These are phyloP conservation scores for Neurospora terricola DNA, from an alignment of 495 filamentous ascomycete genomes.

Conservation along the genomic window DNA sequence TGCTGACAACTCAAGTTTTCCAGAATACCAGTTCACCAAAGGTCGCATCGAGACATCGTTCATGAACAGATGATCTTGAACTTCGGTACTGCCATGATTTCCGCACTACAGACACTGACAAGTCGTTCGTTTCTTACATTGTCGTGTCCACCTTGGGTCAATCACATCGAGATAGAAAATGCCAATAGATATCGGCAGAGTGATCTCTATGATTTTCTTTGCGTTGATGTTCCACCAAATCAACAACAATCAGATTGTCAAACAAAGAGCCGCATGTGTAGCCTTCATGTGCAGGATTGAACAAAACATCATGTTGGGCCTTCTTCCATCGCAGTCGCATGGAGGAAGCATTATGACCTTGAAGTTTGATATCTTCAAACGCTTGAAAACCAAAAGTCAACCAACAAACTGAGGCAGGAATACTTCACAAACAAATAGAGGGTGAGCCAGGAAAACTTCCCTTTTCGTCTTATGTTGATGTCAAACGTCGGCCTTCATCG, in stretches of 20 bases:
- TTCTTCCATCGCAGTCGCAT: background rate
- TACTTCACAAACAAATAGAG: background rate
- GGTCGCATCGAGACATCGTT: background rate
- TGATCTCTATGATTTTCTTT: background rate
- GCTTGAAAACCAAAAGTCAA: background rate
- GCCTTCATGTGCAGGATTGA: background rate
- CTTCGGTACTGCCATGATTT: background rate
- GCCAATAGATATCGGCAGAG: background rate
- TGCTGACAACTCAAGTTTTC: background rate
- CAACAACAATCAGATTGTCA: background rate
- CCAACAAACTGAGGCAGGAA: background rate
- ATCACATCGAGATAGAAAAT: background rate
- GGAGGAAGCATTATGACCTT: background rate
- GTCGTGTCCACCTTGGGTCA: background rate
- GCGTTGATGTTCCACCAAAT: background rate
- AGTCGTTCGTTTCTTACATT: background rate
- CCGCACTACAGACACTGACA: background rate
- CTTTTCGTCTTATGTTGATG: background rate
- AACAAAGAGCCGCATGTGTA: background rate
- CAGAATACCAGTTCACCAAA: background rate
- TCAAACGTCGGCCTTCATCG: background rate
- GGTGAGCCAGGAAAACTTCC: background rate
- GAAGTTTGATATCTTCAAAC: background rate
- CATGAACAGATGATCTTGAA: background rate
- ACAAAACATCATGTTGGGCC: background rate